Percentiles rank a stretch among this genome's conserved stretches.
Evolutionary conservation across 2,329 filamentous ascomycete genomes (phyloP).

Genomic region (Fusarium luffae): DNA sequence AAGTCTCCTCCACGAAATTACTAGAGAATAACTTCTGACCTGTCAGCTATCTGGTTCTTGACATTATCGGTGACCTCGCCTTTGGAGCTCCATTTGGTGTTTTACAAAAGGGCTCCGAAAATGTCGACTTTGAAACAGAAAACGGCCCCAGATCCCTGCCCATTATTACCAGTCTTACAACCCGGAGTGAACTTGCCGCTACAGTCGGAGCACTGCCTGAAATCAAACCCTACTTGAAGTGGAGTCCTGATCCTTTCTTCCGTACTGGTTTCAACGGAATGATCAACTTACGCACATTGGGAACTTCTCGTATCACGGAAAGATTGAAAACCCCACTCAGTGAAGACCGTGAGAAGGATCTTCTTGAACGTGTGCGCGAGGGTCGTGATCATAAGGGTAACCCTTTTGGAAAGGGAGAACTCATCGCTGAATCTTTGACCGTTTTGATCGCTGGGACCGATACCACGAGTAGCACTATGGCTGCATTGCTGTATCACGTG

Average conservation of each 20-base stretch:
- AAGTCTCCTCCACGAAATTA: background rate
- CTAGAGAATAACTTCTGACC: accelerated
- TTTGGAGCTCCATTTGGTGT: conserved; percentile 5
- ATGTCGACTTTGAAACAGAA: background rate
- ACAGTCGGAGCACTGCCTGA: background rate
- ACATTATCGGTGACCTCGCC: conserved; percentile 5
- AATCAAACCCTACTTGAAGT: background rate
- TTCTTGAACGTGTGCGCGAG: background rate
- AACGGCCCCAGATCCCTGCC: background rate
- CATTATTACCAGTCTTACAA: background rate
- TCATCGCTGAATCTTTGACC: background rate
- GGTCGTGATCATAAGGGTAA: background rate
- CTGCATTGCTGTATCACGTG: background rate
- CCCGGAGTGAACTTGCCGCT: background rate
- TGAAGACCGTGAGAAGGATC: background rate
- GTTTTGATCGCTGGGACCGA: background rate
- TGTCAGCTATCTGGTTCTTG: background rate
- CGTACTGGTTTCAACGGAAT: background rate
- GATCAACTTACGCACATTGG: background rate
- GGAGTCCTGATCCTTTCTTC: conserved; percentile 7
- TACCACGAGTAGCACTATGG: background rate
- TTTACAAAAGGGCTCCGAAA: background rate
- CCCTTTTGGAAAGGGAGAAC: background rate
- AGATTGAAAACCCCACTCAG: background rate
- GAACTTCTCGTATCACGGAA: background rate